Base-by-base conservation (phyloP, 768 basidiomycete genomes). In the Xerocomus brunneocitrinus region DNA sequence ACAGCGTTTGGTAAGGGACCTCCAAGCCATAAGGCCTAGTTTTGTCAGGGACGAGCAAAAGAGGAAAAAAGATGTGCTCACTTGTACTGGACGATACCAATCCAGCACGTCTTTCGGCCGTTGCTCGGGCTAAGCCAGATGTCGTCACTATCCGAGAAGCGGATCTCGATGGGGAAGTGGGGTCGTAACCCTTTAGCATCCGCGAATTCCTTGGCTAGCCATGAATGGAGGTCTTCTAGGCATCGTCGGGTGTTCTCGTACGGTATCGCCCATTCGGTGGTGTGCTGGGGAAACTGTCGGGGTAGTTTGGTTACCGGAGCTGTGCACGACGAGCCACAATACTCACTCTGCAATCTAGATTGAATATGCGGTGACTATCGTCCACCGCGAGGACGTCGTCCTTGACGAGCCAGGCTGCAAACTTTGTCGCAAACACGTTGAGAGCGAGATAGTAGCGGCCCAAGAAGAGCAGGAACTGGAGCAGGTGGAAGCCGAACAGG, bases 61-160 rank as follows among this genome's bases (percentile, higher is more conserved):
- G 13, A 7, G 16, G 25, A 4, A 41, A 39, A 49, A 39, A 38
- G 41, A 42, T 43, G 42, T 72, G 13, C 89, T 63, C 53, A 98
- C 95, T 91, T 92, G 75, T 85, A 99, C 65, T 95, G 91, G n/a
- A 97, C 82, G 49, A 98, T 83, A n/a, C 97, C 97, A 55, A 99
- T 91, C 89, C 94, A 99, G 60, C 86, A 89, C 8, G 89, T 94
- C 66, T 73, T 75, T 52, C 83, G 79, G 49, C 85, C 86, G 64
- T 82, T 83, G 63, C 87, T 87, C 2, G 97, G 97, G 67, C 89
- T 92, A 31, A 99, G 76, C 91, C 91, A 98, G 49, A 97, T 89
- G 64, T 97, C 91, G 69, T 98, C 97, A 24, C 78, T 76, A 13
- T 84, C 83, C 41, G 91, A 87, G 68, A 91, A 94, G 9, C 97